A percentile compares a stretch with the other conserved stretches of the same genome.
Evolutionary conservation across 139 green algal species (phyloP).

Genomic region (Micractinium sp.): DNA sequence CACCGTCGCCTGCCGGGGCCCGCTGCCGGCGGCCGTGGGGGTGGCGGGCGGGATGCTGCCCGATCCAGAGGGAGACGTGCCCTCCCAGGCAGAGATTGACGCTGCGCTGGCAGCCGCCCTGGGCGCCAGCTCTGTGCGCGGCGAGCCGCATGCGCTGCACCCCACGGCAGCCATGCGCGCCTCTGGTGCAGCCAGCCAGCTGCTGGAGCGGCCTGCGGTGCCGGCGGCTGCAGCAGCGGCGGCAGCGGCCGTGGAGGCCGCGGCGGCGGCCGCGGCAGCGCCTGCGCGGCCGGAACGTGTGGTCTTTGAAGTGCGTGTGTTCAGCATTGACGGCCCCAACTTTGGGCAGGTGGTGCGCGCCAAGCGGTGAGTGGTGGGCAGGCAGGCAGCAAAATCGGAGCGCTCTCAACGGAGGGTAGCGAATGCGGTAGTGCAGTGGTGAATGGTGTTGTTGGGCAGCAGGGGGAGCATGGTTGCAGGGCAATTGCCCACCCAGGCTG

Average conservation of each 20-base stretch:
- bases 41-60: not conserved
- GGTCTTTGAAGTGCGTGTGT: slow-evolving; percentile 82
- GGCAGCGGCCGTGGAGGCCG: not conserved
- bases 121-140: not conserved
- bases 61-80: not conserved
- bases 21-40: not conserved
- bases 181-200: not conserved
- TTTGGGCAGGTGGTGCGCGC: slow-evolving; percentile 68
- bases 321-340: slow-evolving; percentile 50
- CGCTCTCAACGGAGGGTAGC: not conserved
- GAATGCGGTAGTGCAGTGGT: too few relatives aligned
- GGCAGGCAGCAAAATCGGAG: not conserved
- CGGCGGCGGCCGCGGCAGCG: slow-evolving; percentile 1
- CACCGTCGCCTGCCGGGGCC: slow-evolving; percentile 69
- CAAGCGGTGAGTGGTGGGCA: slow-evolving; percentile 38
- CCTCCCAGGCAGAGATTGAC: slow-evolving; percentile 15
- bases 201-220: not conserved
- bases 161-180: not conserved
- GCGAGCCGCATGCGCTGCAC: not conserved
- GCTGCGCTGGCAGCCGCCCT: slow-evolving; percentile 14
- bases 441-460: not conserved
- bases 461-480: not conserved
- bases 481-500: not conserved
- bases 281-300: slow-evolving; percentile 40
- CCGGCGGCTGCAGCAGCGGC: not conserved